Percentiles rank a stretch among this genome's conserved stretches.
Conservation (phyloP, 257 asterid species). For the Solanum megistacrolobum region DNA sequence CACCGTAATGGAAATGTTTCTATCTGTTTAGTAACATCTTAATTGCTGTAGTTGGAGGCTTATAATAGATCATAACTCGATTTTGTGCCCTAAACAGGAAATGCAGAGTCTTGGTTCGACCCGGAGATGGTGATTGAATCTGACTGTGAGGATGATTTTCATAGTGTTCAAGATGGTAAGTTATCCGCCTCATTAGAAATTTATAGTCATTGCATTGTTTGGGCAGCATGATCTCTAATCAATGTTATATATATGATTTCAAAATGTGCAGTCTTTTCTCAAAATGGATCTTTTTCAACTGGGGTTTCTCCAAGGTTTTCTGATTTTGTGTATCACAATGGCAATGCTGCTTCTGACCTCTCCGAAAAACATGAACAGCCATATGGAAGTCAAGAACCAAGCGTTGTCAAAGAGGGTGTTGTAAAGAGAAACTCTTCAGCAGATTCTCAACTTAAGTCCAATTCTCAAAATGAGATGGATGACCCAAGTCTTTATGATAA, state of each 20-base stretch:
- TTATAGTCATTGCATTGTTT: neutral
- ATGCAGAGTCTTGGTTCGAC: constrained; percentile 70
- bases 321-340: constrained; percentile 20
- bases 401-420: neutral
- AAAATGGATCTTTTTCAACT: constrained; percentile 53
- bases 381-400: constrained; percentile 5
- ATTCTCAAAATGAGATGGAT: constrained; percentile 29
- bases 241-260: neutral
- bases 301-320: constrained; percentile 74
- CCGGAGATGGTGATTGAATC: constrained; percentile 59
- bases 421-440: neutral
- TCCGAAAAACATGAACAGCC: constrained; percentile 4
- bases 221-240: neutral
- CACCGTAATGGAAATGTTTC: constrained; percentile 1
- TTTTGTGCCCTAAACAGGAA: constrained; percentile 34
- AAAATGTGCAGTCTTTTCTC: constrained; percentile 61
- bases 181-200: neutral
- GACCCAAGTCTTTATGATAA: constrained; percentile 15
- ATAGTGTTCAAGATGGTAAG: constrained; percentile 91
- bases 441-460: constrained; percentile 35
- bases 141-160: constrained; percentile 80
- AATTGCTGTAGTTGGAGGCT: neutral
- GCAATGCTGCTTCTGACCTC: constrained; percentile 1
- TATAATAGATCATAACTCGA: neutral
- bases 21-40: neutral